A percentile compares a stretch with the other conserved stretches of the same genome.
phyloP scores from a whole-genome alignment of 768 basidiomycete genomes.

The Boletus patriciae region DNA sequence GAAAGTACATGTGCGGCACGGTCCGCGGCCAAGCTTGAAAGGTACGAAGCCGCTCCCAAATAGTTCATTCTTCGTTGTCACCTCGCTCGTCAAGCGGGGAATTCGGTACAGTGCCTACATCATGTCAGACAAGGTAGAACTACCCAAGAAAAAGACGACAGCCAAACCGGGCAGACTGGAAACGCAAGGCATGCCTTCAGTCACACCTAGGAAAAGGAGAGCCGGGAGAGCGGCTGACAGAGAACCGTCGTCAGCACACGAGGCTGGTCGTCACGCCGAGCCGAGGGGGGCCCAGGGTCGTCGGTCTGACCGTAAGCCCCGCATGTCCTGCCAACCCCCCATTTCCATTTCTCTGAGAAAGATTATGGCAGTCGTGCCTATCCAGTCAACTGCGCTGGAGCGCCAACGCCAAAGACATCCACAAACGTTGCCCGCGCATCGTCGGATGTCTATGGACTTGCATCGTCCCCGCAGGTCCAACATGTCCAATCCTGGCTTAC shows the following conservation, averaged over 20 bases:
- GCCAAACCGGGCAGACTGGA: conserved; percentile 15
- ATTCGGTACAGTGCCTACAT: conserved; percentile 6
- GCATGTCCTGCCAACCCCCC: not conserved
- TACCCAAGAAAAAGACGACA: conserved; percentile 25
- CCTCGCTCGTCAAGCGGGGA: conserved; percentile 13
- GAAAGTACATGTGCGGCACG: conserved; percentile 17
- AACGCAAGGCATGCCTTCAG: conserved; percentile 14
- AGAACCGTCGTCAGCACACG: conserved; percentile 13
- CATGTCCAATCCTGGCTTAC: conserved; percentile 21
- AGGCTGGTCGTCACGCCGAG: conserved; percentile 16
- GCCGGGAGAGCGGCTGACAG: conserved; percentile 16
- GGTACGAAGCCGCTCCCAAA: conserved; percentile 28
- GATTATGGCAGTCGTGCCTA: conserved; percentile 15
- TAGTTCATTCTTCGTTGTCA: conserved; percentile 18
- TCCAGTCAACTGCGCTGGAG: conserved; percentile 24
- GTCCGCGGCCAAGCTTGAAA: conserved; percentile 16
- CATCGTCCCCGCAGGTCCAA: conserved; percentile 27
- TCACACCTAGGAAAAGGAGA: conserved; percentile 31
- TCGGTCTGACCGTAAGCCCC: conserved; percentile 30
- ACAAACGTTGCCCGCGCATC: conserved; percentile 22
- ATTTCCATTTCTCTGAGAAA: conserved; percentile 9
- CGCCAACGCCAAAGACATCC: conserved; percentile 28
- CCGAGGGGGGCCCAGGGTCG: conserved; percentile 24
- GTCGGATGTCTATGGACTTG: conserved; percentile 27
- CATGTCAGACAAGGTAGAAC: conserved; percentile 31